Evolutionary conservation across 2,329 filamentous ascomycete genomes (phyloP).

Genomic region (Colletotrichum simmondsii): DNA sequence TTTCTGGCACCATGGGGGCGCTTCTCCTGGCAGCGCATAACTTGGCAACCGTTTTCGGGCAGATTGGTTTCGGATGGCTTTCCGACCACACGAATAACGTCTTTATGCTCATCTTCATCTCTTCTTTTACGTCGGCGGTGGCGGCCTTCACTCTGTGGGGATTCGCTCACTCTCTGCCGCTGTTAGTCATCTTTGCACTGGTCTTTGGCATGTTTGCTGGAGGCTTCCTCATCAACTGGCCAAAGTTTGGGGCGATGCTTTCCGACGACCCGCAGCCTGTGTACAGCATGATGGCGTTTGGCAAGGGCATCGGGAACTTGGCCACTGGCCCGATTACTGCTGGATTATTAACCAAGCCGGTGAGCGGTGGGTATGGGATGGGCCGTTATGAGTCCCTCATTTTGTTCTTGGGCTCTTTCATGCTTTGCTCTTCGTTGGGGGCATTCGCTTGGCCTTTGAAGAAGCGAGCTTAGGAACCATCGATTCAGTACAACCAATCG

Average conservation of each 20-base stretch:
- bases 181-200: slow-evolving; percentile 62
- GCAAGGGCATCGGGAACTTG: slow-evolving; percentile 43
- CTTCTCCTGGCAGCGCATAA: slow-evolving; percentile 62
- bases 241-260: slow-evolving; percentile 41
- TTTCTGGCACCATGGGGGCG: slow-evolving; percentile 54
- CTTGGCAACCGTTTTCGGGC: slow-evolving; percentile 56
- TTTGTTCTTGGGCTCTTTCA: slow-evolving; percentile 29
- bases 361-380: slow-evolving; percentile 26
- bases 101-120: slow-evolving; percentile 52
- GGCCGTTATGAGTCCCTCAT: slow-evolving; percentile 27
- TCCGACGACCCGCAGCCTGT: slow-evolving; percentile 41
- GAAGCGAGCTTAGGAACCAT: background rate
- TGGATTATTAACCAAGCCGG: slow-evolving; percentile 32
- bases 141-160: slow-evolving; percentile 67
- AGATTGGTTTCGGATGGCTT: slow-evolving; percentile 56
- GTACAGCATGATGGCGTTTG: slow-evolving; percentile 43
- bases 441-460: slow-evolving; percentile 27
- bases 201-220: slow-evolving; percentile 69
- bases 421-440: slow-evolving; percentile 29
- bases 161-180: slow-evolving; percentile 53
- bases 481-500: no score
- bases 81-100: slow-evolving; percentile 57
- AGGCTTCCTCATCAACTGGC: slow-evolving; percentile 40
- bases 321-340: slow-evolving; percentile 40
- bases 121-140: slow-evolving; percentile 58